A percentile compares a stretch with the other conserved stretches of the same genome.
Conservation (phyloP, 2,329 filamentous ascomycete genomes). For the Acrocalymma vagum region DNA sequence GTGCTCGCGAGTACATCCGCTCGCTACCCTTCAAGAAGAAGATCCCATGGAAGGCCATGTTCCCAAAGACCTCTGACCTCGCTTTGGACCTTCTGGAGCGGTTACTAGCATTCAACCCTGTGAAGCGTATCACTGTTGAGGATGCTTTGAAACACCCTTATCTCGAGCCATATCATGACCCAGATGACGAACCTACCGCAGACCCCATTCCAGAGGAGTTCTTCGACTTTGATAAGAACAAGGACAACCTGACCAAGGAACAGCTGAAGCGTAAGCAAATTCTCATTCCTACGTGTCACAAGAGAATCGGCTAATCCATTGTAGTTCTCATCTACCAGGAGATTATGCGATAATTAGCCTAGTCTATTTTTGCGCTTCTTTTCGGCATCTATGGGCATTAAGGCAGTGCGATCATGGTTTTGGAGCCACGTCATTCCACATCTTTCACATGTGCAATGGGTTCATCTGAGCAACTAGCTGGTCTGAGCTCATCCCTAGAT, state of each 20-base stretch:
- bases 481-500: slow-evolving; percentile 30
- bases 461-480: slow-evolving; percentile 35
- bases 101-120: slow-evolving; percentile 95
- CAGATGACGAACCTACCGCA: slow-evolving; percentile 96
- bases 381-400: slow-evolving; percentile 3
- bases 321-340: slow-evolving; percentile 91
- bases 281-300: neutral
- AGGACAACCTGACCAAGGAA: slow-evolving; percentile 98
- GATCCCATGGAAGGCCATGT: slow-evolving; percentile 95
- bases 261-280: slow-evolving; percentile 84
- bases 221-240: slow-evolving; percentile 99
- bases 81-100: slow-evolving; percentile 95
- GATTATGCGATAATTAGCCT: slow-evolving; percentile 82
- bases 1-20: slow-evolving; percentile 96
- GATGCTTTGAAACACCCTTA: slow-evolving; percentile 98
- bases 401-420: too few species aligned
- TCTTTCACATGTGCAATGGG: slow-evolving; percentile 21
- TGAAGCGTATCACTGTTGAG: slow-evolving; percentile 98
- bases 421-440: slow-evolving; percentile 9
- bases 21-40: slow-evolving; percentile 99
- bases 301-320: slow-evolving; percentile 21
- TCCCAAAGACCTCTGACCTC: slow-evolving; percentile 98
- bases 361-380: too few species aligned
- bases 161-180: slow-evolving; percentile 97
- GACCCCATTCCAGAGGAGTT: slow-evolving; percentile 98